Percentiles rank a stretch among this genome's conserved stretches.
Conservation (phyloP, 768 basidiomycete species). For the Tulasnella sp. region DNA sequence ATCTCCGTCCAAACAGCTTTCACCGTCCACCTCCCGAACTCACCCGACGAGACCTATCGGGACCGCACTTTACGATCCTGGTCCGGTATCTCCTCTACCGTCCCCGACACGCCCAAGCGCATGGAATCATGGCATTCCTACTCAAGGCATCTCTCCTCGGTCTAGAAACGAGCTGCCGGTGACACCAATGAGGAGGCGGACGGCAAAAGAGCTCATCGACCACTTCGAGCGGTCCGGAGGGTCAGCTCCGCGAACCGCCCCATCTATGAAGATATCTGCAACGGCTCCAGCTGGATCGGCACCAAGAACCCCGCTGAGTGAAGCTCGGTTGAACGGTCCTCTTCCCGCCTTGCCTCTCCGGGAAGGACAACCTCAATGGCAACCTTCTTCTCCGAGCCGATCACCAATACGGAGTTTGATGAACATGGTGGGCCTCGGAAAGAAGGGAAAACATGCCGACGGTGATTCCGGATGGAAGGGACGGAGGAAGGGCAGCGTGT, state of each 20-base stretch:
- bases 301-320: background rate
- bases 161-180: background rate
- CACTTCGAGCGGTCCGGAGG: slow-evolving; percentile 8
- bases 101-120: background rate
- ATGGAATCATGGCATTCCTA: background rate
- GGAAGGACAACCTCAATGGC: background rate
- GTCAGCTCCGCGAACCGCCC: background rate
- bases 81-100: background rate
- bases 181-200: slow-evolving; percentile 3
- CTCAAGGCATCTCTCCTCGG: background rate
- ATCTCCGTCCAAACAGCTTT: background rate
- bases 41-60: background rate
- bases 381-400: background rate
- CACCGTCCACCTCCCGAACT: background rate
- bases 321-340: slow-evolving; percentile 6
- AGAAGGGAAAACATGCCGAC: background rate
- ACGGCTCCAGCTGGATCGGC: background rate
- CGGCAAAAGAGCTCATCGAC: slow-evolving; percentile 10
- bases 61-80: background rate
- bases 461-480: background rate
- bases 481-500: background rate
- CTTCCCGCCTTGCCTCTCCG: background rate
- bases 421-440: slow-evolving; percentile 5
- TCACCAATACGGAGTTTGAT: slow-evolving; percentile 8
- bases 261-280: background rate